Evolutionary conservation across 2,329 filamentous ascomycete species (phyloP).

Genomic region (Falciphora oryzae): DNA sequence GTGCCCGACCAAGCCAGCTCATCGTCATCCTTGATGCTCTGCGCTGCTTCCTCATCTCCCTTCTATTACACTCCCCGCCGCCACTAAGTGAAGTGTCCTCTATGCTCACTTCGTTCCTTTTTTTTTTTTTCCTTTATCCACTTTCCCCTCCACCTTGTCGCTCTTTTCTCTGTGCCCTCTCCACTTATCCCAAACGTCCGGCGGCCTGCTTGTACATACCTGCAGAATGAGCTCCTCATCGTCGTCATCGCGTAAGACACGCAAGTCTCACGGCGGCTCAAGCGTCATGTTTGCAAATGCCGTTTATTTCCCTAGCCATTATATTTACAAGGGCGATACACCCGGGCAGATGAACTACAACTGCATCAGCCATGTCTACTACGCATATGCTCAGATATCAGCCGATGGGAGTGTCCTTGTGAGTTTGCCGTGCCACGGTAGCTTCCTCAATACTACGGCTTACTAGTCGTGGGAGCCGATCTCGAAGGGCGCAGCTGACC

Average conservation of each 20-base stretch:
- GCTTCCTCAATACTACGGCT: background rate
- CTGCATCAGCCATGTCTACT: constrained; percentile 76
- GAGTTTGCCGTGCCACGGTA: constrained; percentile 27
- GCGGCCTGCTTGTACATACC: background rate
- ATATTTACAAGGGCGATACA: constrained; percentile 66
- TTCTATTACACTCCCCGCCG: background rate
- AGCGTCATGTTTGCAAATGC: constrained; percentile 62
- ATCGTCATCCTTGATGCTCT: background rate
- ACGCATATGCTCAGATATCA: constrained; percentile 72
- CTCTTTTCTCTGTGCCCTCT: background rate
- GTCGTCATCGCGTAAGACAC: constrained; percentile 37
- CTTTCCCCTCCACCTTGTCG: background rate
- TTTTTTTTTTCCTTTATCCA: background rate
- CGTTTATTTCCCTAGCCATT: constrained; percentile 78
- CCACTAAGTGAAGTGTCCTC: background rate
- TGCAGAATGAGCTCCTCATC: constrained; percentile 21
- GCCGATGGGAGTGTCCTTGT: constrained; percentile 71
- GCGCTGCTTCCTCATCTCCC: background rate
- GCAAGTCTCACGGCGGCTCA: constrained; percentile 37
- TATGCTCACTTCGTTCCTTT: background rate
- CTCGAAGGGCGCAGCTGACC: constrained; percentile 2
- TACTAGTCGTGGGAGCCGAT: too few relatives aligned
- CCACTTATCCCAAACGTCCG: background rate
- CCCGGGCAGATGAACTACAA: constrained; percentile 69
- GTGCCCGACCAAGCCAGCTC: background rate